These are phyloP conservation scores for Colletotrichum caudatum DNA, from an alignment of 2,329 filamentous ascomycete species.

Conservation along the genomic window DNA sequence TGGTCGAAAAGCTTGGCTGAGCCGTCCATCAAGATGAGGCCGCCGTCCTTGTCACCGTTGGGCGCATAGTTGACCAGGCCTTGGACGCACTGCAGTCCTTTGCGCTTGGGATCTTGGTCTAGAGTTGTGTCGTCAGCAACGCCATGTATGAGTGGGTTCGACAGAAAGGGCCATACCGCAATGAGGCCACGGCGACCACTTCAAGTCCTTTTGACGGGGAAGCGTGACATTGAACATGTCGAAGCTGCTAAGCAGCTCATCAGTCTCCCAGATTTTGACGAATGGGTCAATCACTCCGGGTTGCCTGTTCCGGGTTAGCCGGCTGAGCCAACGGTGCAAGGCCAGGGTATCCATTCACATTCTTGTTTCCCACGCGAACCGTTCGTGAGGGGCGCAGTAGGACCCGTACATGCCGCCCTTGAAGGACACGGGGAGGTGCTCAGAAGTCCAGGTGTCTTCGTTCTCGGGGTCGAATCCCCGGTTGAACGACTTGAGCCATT, in stretches of 20 bases:
- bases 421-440: constrained; percentile 57
- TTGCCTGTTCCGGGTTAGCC: constrained; percentile 44
- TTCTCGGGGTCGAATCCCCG: constrained; percentile 55
- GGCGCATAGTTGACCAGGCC: constrained; percentile 59
- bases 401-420: constrained; percentile 59
- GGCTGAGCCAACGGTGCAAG: not conserved
- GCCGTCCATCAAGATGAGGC: constrained; percentile 59
- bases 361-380: constrained; percentile 58
- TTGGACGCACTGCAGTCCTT: constrained; percentile 50
- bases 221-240: constrained; percentile 56
- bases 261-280: constrained; percentile 54
- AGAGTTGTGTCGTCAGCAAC: not conserved
- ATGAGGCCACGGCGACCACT: constrained; percentile 31
- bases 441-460: constrained; percentile 55
- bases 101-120: constrained; percentile 53
- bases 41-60: constrained; percentile 60
- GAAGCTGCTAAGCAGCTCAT: constrained; percentile 47
- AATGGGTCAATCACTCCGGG: constrained; percentile 56
- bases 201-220: constrained; percentile 46
- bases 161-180: not conserved
- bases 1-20: constrained; percentile 55
- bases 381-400: constrained; percentile 56
- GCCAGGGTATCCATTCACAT: constrained; percentile 33
- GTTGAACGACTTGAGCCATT: constrained; percentile 57
- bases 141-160: accelerated